Evolutionary conservation across 1,284 basidiomycete genomes (phyloP).

Genomic region (Peniophora sp.): DNA sequence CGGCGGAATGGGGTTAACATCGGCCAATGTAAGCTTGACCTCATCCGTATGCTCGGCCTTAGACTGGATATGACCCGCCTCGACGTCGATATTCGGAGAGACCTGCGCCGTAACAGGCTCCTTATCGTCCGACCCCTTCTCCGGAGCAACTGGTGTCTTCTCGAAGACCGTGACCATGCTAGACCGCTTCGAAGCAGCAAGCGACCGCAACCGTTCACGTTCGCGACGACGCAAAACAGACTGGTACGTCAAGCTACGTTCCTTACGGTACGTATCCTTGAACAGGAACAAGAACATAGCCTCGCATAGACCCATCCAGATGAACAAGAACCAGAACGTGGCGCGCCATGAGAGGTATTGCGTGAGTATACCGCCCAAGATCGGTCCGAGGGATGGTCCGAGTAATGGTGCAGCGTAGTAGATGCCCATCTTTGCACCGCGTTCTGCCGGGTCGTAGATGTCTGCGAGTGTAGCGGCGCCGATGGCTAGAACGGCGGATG

Average conservation of each 20-base stretch:
- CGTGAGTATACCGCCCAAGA: constrained; percentile 65
- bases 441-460: constrained; percentile 72
- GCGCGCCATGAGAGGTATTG: constrained; percentile 69
- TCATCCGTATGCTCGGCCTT: constrained; percentile 17
- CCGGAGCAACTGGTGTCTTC: background rate
- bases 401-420: constrained; percentile 45
- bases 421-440: constrained; percentile 75
- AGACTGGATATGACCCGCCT: background rate
- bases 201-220: constrained; percentile 8
- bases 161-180: constrained; percentile 3
- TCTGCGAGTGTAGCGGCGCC: constrained; percentile 81
- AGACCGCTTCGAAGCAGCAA: constrained; percentile 3
- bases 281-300: constrained; percentile 60
- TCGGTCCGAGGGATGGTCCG: constrained; percentile 63
- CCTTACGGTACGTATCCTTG: constrained; percentile 76
- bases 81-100: background rate
- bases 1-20: constrained; percentile 68
- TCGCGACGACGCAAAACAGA: constrained; percentile 33
- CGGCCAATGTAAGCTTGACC: constrained; percentile 53
- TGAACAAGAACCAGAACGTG: constrained; percentile 75
- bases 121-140: background rate
- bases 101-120: background rate
- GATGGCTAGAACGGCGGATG: constrained; percentile 58
- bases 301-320: constrained; percentile 49
- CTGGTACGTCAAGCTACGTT: constrained; percentile 75